Evolutionary conservation across 768 basidiomycete genomes (phyloP), one percentile per base, ranked within the genome.

Genomic region (Clathrus columnatus): DNA sequence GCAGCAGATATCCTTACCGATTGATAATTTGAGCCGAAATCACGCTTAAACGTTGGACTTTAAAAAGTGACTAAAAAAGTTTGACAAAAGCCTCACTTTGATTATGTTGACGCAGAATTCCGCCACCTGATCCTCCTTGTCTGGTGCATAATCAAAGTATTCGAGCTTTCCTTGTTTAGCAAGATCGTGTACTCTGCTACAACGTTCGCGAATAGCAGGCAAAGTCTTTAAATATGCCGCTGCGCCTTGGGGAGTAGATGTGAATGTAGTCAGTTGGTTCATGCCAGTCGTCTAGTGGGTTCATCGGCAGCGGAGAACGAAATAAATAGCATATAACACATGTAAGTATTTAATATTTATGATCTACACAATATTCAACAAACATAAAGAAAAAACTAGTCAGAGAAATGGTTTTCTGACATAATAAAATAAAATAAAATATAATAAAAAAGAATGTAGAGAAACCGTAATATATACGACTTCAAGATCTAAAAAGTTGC

Each of bases 131-230:
- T 60, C 67, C 67, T 94, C 84, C 58, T 82, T 84, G 61, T 84
- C 83, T 24, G 87, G 83, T 65, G 91, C 78, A 67, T 93, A 91
- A 21, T 84, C 81, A 65, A 95, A 95, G 69, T 90, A 93, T 61
- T 92, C 73, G 10, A 96, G 78, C 62, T 85, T 80, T 50, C 82
- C 85, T 59, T 77, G 65, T 66, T 80, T 72, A 11, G 90, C 93
- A 18, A 95, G 82, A 26, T 82, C 77, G 67, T 87, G 82, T 29
- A 98, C 91, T 42, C 77, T 77, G 10, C 70, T 66, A 68, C 92
- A 98, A 43, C 91, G 79, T 62, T 93, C 85, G 46, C 95, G 81
- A 62, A 97, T 91, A n/a, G 92, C 81, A 16, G 90, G 87, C 2
- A 96, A 76, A 0, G 89, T 91, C 28, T 86, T 84, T 44, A 96